phyloP scores from a whole-genome alignment of 2,329 filamentous ascomycete species.

The Beauveria sp. region DNA sequence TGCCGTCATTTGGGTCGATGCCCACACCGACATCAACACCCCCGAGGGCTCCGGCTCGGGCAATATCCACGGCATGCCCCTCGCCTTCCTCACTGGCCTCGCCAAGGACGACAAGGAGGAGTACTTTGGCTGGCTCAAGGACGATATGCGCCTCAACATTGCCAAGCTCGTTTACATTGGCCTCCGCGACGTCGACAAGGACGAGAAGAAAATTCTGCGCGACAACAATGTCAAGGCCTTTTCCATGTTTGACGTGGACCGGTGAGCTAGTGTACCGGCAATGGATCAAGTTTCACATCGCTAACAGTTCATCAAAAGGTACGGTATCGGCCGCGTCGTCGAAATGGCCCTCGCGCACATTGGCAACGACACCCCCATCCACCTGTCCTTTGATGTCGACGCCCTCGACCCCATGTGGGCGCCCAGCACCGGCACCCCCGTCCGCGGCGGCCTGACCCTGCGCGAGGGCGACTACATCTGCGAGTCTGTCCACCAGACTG shows the following conservation, averaged over 20 bases:
- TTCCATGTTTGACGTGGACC: constrained; percentile 96
- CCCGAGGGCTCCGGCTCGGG: constrained; percentile 84
- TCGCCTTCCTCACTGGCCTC: constrained; percentile 82
- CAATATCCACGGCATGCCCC: constrained; percentile 97
- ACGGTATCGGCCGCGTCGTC: constrained; percentile 92
- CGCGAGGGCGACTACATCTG: constrained; percentile 97
- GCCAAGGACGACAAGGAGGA: constrained; percentile 68
- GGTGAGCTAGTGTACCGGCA: constrained; percentile 39
- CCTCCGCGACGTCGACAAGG: constrained; percentile 83
- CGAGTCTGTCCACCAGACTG: constrained; percentile 74
- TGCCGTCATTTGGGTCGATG: constrained; percentile 97
- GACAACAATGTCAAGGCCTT: constrained; percentile 93
- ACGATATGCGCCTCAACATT: constrained; percentile 60
- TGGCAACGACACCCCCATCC: constrained; percentile 88
- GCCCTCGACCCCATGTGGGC: constrained; percentile 95
- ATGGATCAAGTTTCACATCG: not conserved
- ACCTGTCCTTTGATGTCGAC: constrained; percentile 95
- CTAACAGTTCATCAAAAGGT: constrained; percentile 36
- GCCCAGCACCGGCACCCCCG: constrained; percentile 89
- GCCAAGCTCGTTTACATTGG: constrained; percentile 96
- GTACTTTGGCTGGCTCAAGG: constrained; percentile 82
- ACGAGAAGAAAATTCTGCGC: constrained; percentile 84
- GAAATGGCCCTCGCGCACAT: constrained; percentile 98
- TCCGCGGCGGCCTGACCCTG: constrained; percentile 85
- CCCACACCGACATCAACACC: constrained; percentile 95